phyloP scores from a whole-genome alignment of 257 asterid species.

The Scutellaria minor region DNA sequence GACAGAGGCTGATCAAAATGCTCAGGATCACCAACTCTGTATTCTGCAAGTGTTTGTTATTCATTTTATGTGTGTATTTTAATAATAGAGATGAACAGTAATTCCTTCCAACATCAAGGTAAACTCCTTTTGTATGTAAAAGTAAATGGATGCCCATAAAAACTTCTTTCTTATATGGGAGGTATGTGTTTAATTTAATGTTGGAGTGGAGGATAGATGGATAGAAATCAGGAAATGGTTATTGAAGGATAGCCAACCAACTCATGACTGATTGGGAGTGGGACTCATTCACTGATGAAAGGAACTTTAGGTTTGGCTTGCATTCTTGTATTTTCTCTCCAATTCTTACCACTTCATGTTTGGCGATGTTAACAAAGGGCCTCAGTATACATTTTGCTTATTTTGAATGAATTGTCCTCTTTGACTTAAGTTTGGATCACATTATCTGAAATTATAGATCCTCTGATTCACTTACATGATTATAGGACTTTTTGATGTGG shows the following conservation, averaged over 20 bases:
- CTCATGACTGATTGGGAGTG: background rate
- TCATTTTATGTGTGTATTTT: background rate
- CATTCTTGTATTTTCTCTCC: background rate
- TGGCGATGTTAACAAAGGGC: conserved; percentile 9
- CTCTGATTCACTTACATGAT: background rate
- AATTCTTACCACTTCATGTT: background rate
- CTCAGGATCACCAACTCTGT: background rate
- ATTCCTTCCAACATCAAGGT: background rate
- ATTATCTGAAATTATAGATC: background rate
- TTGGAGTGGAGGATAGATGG: conserved; percentile 1
- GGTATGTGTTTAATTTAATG: too few relatives aligned
- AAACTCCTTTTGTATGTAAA: background rate
- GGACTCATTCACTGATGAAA: background rate
- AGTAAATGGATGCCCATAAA: background rate
- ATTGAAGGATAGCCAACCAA: background rate
- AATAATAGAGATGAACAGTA: background rate
- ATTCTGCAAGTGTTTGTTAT: conserved; percentile 7
- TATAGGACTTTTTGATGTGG: background rate
- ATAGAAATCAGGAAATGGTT: conserved; percentile 2
- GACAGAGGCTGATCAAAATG: conserved; percentile 10
- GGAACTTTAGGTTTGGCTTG: conserved; percentile 9
- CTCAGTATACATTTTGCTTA: background rate
- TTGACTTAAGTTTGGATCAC: background rate
- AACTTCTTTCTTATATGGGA: background rate
- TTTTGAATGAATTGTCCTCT: background rate